Evolutionary conservation across 2,329 filamentous ascomycete genomes (phyloP), one percentile per base, ranked within the genome.

Genomic region (Blastomyces gilchristii): DNA sequence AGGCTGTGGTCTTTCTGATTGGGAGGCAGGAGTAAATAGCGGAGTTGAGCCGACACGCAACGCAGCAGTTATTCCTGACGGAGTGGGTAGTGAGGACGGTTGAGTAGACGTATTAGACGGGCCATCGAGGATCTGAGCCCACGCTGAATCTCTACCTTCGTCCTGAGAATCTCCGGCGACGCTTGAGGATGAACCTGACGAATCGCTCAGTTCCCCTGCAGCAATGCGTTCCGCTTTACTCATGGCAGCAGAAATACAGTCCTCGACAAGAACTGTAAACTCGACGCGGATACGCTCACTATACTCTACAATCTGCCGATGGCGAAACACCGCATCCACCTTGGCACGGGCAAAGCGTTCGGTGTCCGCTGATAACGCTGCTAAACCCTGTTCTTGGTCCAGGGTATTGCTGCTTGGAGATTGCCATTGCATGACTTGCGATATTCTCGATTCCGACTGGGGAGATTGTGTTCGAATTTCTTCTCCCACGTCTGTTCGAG

Each of bases 401-500:
- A 96, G 78, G 0, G 91, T 94, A 70, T 93, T 93, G 59, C 88
- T 89, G 69, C 90, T 92, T 0, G 94, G 94, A 5, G 93, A 96
- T 71, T 96, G 91, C 94, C 95, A 99, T 73, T 97, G 91, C 68
- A 95, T 75, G 6, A 99, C 92, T 74, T 99, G 94, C 1, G 90
- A 89, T 69, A 97, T 95, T 41, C 93, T 87, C 53, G 90, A 94
- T 73, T 99, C 94, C 0, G 95, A 99, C 71, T 97, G 90, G 0
- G 94, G 94, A 4, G 94, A 99, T 72, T 97, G 89, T 0, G 93
- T 96, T 57, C 93, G 86, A 66, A 97, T 86, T 66, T 96, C 91
- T 58, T 89, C 87, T 8, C 78, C 76, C 49, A 84, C 81, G 57
- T 81, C 78, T 45, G 84, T 81, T 9, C 86, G 83, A 3, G 85